A percentile compares a stretch with the other conserved stretches of the same genome.
These are phyloP conservation scores for Oryza coarctata DNA, from an alignment of 176 grass and related monocot genomes.

Conservation along the genomic window DNA sequence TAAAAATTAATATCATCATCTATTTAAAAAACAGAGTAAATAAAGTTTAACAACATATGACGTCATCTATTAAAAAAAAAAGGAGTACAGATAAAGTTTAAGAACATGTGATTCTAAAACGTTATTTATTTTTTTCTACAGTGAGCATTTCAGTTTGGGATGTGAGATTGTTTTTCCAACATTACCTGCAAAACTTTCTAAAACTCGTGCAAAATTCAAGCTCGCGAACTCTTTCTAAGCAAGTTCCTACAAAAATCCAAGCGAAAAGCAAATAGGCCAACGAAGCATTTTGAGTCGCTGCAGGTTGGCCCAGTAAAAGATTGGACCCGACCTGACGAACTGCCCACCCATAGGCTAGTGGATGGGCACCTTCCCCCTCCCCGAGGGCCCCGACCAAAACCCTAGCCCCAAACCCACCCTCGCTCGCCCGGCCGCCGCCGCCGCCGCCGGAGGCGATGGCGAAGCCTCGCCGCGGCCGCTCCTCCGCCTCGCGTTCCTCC, in stretches of 20 bases:
- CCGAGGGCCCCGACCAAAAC: conserved; percentile 23
- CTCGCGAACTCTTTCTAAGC: background rate
- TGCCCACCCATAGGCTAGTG: background rate
- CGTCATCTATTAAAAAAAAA: no score
- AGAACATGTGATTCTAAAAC: background rate
- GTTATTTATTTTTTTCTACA: no score
- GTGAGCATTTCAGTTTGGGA: background rate
- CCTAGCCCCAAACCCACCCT: conserved; percentile 21
- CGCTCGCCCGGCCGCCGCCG: background rate
- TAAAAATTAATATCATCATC: no score
- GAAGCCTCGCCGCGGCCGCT: conserved; percentile 71
- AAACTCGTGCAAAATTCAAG: background rate
- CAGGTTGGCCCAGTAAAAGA: background rate
- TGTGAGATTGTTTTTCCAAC: background rate
- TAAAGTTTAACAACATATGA: no score
- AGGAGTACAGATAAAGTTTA: no score
- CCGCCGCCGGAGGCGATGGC: conserved; percentile 59
- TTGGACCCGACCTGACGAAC: background rate
- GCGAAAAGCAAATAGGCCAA: background rate
- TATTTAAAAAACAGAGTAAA: no score
- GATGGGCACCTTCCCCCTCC: no score
- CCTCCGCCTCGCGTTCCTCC: conserved; percentile 61
- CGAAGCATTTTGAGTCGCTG: background rate
- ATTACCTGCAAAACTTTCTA: background rate
- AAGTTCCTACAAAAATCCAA: background rate